Evolutionary conservation across 208 protist species (phyloP).

Genomic region (Acanthamoeba triangularis): DNA sequence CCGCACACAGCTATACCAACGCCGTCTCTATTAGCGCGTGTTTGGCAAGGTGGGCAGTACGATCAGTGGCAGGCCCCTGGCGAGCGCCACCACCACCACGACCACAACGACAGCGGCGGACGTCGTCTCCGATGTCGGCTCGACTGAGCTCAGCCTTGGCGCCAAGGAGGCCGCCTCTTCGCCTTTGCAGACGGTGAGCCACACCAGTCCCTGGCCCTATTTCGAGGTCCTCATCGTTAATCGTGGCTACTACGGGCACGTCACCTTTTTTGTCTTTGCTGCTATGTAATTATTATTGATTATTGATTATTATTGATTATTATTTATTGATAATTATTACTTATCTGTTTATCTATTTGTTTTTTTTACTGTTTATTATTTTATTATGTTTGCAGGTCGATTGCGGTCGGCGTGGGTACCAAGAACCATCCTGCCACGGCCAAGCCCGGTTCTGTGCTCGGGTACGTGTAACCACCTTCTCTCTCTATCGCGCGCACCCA

Average conservation of each 20-base stretch:
- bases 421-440: neutral
- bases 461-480: neutral
- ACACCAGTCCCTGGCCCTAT: constrained; percentile 55
- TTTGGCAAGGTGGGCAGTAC: constrained; percentile 62
- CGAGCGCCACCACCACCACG: neutral
- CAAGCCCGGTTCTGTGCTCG: neutral
- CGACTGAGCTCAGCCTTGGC: neutral
- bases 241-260: constrained; percentile 30
- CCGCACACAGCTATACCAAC: neutral
- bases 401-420: neutral
- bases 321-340: too few species aligned
- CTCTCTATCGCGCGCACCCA: neutral
- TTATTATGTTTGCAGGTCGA: constrained; percentile 9
- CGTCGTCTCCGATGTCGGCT: neutral
- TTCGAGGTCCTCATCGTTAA: constrained; percentile 51
- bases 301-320: neutral
- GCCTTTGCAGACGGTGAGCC: neutral
- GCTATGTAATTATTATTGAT: neutral
- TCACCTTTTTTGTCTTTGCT: neutral
- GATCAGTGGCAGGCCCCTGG: neutral
- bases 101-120: neutral
- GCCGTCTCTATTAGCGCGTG: constrained; percentile 2
- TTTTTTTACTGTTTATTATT: neutral
- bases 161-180: neutral
- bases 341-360: neutral